These are phyloP conservation scores for Nitzschia sp. DNA, from an alignment of 108 stramenopile species.

Conservation along the genomic window DNA sequence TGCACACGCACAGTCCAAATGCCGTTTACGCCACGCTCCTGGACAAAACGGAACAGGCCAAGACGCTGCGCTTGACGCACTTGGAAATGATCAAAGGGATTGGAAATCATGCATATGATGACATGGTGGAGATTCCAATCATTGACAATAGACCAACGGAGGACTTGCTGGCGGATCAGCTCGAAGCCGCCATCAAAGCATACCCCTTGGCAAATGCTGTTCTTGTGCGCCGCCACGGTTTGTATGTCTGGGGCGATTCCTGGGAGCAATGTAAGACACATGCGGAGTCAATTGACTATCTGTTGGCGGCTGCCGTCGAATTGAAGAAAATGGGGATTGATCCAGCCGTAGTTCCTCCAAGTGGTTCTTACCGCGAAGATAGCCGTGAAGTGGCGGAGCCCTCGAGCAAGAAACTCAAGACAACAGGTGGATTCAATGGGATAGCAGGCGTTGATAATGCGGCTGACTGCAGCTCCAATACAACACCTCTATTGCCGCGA, in stretches of 20 bases:
- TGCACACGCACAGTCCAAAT: slow-evolving; percentile 89
- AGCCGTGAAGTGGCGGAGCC: slow-evolving; percentile 15
- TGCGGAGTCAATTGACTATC: slow-evolving; percentile 94
- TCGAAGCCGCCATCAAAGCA: slow-evolving; percentile 66
- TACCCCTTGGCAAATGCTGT: slow-evolving; percentile 93
- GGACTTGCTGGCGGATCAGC: slow-evolving; percentile 83
- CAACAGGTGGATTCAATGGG: slow-evolving; percentile 62
- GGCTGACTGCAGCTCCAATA: slow-evolving; percentile 51
- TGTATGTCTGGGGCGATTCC: slow-evolving; percentile 95
- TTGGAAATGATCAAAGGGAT: slow-evolving; percentile 61
- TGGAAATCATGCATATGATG: slow-evolving; percentile 87
- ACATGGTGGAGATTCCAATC: slow-evolving; percentile 91
- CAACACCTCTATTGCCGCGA: slow-evolving; percentile 66
- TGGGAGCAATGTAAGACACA: slow-evolving; percentile 98
- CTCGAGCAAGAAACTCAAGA: slow-evolving; percentile 32
- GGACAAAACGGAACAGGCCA: slow-evolving; percentile 67
- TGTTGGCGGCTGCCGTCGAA: slow-evolving; percentile 81
- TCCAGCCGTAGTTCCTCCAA: slow-evolving; percentile 40
- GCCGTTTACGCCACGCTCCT: slow-evolving; percentile 89
- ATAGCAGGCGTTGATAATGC: slow-evolving; percentile 44
- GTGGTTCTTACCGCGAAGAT: slow-evolving; percentile 55
- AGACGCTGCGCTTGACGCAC: slow-evolving; percentile 80
- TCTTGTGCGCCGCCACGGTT: slow-evolving; percentile 91
- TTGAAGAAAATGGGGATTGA: slow-evolving; percentile 80
- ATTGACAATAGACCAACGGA: slow-evolving; percentile 97